Evolutionary conservation across 78 protist genomes (phyloP).

Genomic region (Dictyostelium brefeldianum): DNA sequence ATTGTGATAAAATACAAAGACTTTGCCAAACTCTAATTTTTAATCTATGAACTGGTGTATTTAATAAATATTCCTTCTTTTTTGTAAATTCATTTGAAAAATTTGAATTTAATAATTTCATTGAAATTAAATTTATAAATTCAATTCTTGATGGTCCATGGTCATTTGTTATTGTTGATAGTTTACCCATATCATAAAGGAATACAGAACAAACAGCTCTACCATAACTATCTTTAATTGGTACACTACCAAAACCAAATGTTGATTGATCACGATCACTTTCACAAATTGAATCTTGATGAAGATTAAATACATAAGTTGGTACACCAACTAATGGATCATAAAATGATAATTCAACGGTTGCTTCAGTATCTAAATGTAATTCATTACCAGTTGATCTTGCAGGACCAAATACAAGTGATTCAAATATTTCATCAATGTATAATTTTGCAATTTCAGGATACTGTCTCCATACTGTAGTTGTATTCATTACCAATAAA

Average conservation of each 20-base stretch:
- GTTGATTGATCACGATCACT: constrained; percentile 24
- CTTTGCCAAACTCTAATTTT: constrained; percentile 75
- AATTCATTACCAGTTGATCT: constrained; percentile 15
- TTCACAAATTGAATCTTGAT: constrained; percentile 29
- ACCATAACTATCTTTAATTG: constrained; percentile 51
- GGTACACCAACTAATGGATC: constrained; percentile 57
- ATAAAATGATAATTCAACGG: constrained; percentile 9
- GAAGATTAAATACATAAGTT: constrained; percentile 41
- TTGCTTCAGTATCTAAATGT: not conserved
- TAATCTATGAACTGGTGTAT: constrained; percentile 57
- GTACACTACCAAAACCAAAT: constrained; percentile 68
- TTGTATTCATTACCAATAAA: constrained; percentile 22
- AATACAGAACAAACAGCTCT: constrained; percentile 35
- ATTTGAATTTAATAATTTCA: not conserved
- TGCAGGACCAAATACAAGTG: constrained; percentile 48
- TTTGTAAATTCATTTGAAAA: constrained; percentile 16
- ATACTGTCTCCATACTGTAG: constrained; percentile 22
- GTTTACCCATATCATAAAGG: constrained; percentile 27
- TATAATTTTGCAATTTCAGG: constrained; percentile 43
- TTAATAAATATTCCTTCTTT: constrained; percentile 37
- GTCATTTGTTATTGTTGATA: not conserved
- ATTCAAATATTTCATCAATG: constrained; percentile 45
- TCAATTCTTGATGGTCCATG: not conserved
- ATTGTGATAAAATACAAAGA: constrained; percentile 20
- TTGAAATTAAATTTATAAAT: constrained; percentile 29